Percentiles rank a stretch among this genome's conserved stretches.
These are phyloP conservation scores for Hydrangea macrophylla DNA, from an alignment of 148 eudicot species.

Conservation along the genomic window DNA sequence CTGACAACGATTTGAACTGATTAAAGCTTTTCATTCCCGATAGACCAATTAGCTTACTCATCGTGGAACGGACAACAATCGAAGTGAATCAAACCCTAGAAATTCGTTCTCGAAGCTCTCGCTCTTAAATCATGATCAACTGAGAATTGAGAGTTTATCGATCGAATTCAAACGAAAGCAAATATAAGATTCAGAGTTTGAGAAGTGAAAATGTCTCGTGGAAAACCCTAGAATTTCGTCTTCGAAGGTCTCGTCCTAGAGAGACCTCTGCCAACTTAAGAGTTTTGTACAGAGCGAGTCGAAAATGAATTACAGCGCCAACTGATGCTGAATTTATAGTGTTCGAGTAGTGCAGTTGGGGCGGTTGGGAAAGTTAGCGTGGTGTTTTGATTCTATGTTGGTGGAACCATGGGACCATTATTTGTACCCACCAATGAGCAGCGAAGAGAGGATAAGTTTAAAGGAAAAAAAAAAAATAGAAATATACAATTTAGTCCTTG, in stretches of 20 bases:
- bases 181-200: not conserved
- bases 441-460: no score
- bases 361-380: constrained; percentile 8
- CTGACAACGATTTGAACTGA: constrained; percentile 53
- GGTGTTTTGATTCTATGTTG: constrained; percentile 9
- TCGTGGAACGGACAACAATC: constrained; percentile 13
- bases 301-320: constrained; percentile 25
- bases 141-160: not conserved
- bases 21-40: constrained; percentile 64
- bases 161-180: not conserved
- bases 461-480: no score
- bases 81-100: constrained; percentile 9
- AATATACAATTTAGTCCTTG: no score
- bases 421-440: no score
- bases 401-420: not conserved
- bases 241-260: not conserved
- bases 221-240: constrained; percentile 16
- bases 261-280: not conserved
- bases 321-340: not conserved
- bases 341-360: not conserved
- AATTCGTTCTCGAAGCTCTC: not conserved
- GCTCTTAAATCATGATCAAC: not conserved
- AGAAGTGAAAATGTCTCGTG: not conserved
- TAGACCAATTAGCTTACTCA: constrained; percentile 65
- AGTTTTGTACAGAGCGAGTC: not conserved